A percentile compares a stretch with the other conserved stretches of the same genome.
Evolutionary conservation across 1,284 basidiomycete species (phyloP).

Genomic region (Apiotrichum veenhuisii): DNA sequence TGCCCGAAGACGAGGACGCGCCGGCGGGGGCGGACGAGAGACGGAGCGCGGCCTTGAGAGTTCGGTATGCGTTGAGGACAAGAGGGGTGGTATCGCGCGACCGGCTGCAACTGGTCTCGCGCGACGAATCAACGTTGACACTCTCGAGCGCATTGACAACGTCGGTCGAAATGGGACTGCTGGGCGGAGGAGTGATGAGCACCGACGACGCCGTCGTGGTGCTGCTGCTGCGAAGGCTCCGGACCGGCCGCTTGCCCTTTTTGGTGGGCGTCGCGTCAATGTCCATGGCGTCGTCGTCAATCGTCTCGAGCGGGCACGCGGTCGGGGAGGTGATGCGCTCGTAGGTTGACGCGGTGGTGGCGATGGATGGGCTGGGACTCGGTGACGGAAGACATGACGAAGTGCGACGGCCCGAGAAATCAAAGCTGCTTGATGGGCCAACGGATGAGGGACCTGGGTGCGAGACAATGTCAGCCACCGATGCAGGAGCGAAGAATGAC

Average conservation of each 20-base stretch:
- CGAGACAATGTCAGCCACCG: neutral
- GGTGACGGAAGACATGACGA: conserved; percentile 31
- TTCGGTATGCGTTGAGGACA: conserved; percentile 40
- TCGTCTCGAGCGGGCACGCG: conserved; percentile 18
- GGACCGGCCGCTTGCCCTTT: conserved; percentile 11
- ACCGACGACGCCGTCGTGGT: neutral
- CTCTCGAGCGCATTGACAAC: conserved; percentile 11
- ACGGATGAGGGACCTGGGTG: conserved; percentile 3
- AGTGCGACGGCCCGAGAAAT: conserved; percentile 8
- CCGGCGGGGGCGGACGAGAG: conserved; percentile 26
- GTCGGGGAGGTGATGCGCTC: conserved; percentile 7
- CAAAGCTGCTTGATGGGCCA: neutral
- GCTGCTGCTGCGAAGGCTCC: neutral
- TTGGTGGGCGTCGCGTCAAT: conserved; percentile 33
- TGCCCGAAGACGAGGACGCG: conserved; percentile 8
- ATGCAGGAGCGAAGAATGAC: neutral
- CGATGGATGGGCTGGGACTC: conserved; percentile 35
- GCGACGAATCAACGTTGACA: conserved; percentile 3
- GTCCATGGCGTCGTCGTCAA: conserved; percentile 22
- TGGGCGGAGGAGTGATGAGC: conserved; percentile 38
- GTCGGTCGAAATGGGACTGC: conserved; percentile 13
- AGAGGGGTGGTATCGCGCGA: neutral
- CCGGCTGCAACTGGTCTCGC: neutral
- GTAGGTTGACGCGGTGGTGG: conserved; percentile 23
- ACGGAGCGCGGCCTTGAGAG: conserved; percentile 42